A percentile compares a stretch with the other conserved stretches of the same genome.
Evolutionary conservation across 345 rosid species (phyloP).

Genomic region (Aethionema arabicum): DNA sequence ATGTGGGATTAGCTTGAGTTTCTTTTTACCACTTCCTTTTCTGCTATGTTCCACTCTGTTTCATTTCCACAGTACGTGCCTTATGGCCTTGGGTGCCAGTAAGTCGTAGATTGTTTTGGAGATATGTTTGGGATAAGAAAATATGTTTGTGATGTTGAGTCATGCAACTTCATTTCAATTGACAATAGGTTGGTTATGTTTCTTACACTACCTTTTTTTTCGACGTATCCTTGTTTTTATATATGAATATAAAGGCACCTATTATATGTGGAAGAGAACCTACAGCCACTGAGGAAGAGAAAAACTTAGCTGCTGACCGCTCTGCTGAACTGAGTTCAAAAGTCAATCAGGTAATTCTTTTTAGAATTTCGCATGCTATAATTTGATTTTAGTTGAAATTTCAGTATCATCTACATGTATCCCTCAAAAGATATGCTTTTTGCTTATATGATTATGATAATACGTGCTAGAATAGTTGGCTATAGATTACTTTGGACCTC

Average conservation of each 20-base stretch:
- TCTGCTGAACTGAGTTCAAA: slow-evolving; percentile 86
- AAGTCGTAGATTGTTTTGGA: neutral
- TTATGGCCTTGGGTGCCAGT: slow-evolving; percentile 22
- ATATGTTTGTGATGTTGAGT: slow-evolving; percentile 9
- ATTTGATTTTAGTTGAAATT: slow-evolving; percentile 5
- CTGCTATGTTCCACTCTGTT: slow-evolving; percentile 11
- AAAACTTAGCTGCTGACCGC: slow-evolving; percentile 73
- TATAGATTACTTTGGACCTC: slow-evolving; percentile 15
- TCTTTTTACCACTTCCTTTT: slow-evolving; percentile 13
- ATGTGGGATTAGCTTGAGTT: slow-evolving; percentile 13
- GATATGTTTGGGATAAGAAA: slow-evolving; percentile 15
- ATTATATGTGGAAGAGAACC: slow-evolving; percentile 98
- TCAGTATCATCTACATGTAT: slow-evolving; percentile 9
- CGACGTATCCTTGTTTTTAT: slow-evolving; percentile 23
- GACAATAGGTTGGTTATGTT: slow-evolving; percentile 18
- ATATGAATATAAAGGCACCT: slow-evolving; percentile 56
- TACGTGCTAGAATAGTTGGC: slow-evolving; percentile 4
- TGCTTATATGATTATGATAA: slow-evolving; percentile 25
- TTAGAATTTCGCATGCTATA: slow-evolving; percentile 21
- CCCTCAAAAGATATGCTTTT: slow-evolving; percentile 3
- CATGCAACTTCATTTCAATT: slow-evolving; percentile 4
- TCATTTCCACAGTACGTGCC: slow-evolving; percentile 18
- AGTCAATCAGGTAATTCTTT: slow-evolving; percentile 83
- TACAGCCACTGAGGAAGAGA: slow-evolving; percentile 78
- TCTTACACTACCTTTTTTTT: slow-evolving; percentile 16